A percentile compares a stretch with the other conserved stretches of the same genome.
These are phyloP conservation scores for Sporothrix euskadiensis DNA, from an alignment of 2,329 filamentous ascomycete genomes.

Conservation along the genomic window DNA sequence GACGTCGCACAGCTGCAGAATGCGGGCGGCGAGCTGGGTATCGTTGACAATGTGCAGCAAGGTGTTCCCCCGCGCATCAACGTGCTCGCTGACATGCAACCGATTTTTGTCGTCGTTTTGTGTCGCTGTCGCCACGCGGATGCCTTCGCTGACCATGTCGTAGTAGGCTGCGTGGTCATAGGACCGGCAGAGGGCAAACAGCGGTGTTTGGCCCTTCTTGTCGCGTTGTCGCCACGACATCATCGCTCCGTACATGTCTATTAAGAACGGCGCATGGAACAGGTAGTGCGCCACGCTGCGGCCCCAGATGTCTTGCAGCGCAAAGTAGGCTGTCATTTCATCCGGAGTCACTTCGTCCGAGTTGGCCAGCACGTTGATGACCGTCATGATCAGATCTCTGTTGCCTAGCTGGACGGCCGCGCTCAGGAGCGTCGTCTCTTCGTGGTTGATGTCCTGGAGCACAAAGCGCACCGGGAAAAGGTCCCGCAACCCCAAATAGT, in stretches of 20 bases:
- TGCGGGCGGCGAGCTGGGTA: conserved; percentile 68
- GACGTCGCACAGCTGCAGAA: conserved; percentile 84
- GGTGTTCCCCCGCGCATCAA: conserved; percentile 91
- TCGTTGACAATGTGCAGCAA: conserved; percentile 95
- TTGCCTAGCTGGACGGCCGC: conserved; percentile 87
- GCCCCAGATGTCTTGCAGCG: conserved; percentile 77
- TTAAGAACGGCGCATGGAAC: conserved; percentile 83
- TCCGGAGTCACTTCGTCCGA: conserved; percentile 50
- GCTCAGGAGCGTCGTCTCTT: conserved; percentile 84
- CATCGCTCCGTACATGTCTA: conserved; percentile 71
- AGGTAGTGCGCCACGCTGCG: conserved; percentile 93
- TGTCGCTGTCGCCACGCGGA: conserved; percentile 69
- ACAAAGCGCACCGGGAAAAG: conserved; percentile 73
- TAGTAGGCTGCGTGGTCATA: conserved; percentile 90
- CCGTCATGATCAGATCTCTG: conserved; percentile 68
- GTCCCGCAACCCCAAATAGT: conserved; percentile 73
- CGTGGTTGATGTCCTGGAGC: conserved; percentile 81
- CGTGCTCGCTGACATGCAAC: conserved; percentile 89
- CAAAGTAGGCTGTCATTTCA: conserved; percentile 67
- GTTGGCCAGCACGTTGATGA: conserved; percentile 69
- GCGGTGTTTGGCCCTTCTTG: conserved; percentile 94
- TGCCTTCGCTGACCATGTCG: conserved; percentile 79
- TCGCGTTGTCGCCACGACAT: conserved; percentile 89
- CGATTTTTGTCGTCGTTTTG: conserved; percentile 76
- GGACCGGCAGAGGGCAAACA: conserved; percentile 91